Evolutionary conservation across 495 filamentous ascomycete genomes (phyloP).

Genomic region (Baudoinia panamericana): DNA sequence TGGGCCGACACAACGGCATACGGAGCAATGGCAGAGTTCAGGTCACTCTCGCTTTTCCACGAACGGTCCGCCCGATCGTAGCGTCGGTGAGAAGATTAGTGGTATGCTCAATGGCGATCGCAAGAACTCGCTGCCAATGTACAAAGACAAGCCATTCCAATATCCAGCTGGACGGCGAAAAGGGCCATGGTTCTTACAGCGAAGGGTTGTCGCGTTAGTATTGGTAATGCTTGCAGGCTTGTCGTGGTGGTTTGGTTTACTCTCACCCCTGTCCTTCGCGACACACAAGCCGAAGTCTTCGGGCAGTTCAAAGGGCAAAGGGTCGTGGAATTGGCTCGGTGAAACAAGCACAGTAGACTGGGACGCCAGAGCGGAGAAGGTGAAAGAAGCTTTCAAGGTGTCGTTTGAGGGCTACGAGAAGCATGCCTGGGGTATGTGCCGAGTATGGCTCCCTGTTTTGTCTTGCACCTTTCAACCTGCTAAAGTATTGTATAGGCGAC

Average conservation of each 20-base stretch:
- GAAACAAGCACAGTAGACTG: conserved; percentile 44
- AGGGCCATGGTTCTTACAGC: conserved; percentile 32
- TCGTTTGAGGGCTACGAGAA: conserved; percentile 90
- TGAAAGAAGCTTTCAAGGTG: conserved; percentile 76
- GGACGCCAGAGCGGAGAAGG: conserved; percentile 61
- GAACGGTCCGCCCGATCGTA: conserved; percentile 34
- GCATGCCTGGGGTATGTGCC: conserved; percentile 77
- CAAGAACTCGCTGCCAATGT: conserved; percentile 65
- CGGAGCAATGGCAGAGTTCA: conserved; percentile 43
- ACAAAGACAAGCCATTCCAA: conserved; percentile 93
- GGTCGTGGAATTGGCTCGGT: conserved; percentile 16
- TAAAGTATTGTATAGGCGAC: too few species aligned
- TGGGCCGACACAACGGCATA: conserved; percentile 56
- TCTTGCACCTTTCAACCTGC: too few species aligned
- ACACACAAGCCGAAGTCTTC: neutral
- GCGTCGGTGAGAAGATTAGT: conserved; percentile 34
- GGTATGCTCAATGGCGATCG: conserved; percentile 42
- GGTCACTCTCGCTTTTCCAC: conserved; percentile 34
- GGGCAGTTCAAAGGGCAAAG: conserved; percentile 2
- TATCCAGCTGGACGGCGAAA: conserved; percentile 42
- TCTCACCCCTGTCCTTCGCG: conserved; percentile 23
- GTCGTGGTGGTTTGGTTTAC: conserved; percentile 47
- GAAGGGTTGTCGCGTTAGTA: conserved; percentile 39
- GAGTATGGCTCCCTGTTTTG: conserved; percentile 8
- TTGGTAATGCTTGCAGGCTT: conserved; percentile 38